Conservation (phyloP, 148 eudicot species). For the Beta vulgaris region DNA sequence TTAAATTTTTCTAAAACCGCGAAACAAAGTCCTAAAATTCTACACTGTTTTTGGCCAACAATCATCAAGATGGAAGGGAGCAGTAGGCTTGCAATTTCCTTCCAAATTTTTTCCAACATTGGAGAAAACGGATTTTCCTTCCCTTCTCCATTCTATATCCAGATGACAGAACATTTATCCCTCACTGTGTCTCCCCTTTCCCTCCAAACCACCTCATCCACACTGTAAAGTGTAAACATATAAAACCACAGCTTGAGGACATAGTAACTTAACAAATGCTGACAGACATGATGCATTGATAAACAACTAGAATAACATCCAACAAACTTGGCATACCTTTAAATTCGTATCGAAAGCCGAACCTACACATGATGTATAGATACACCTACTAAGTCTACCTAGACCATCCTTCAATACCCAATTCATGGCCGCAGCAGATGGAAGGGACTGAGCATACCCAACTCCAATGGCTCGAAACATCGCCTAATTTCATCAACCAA, state of each 20-base stretch:
- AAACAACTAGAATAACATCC: not conserved
- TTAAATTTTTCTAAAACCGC: too few species aligned
- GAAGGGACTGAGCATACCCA: slow-evolving; percentile 74
- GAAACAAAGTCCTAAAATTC: too few species aligned
- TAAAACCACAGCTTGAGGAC: not conserved
- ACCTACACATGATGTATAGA: slow-evolving; percentile 84
- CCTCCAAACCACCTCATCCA: too few species aligned
- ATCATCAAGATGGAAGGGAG: too few species aligned
- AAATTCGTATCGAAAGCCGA: slow-evolving; percentile 94
- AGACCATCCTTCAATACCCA: slow-evolving; percentile 99
- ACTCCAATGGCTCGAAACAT: slow-evolving; percentile 98
- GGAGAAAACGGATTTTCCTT: too few species aligned
- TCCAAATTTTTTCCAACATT: too few species aligned
- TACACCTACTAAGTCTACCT: slow-evolving; percentile 89
- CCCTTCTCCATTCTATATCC: too few species aligned
- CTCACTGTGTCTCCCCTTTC: not conserved
- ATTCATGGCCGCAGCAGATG: slow-evolving; percentile 91
- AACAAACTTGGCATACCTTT: slow-evolving; percentile 47
- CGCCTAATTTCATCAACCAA: slow-evolving; percentile 55
- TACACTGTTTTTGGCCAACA: too few species aligned
- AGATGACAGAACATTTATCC: too few species aligned
- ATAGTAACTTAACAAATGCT: not conserved
- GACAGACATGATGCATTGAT: not conserved
- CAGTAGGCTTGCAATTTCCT: too few species aligned
- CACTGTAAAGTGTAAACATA: too few species aligned